These are phyloP conservation scores for Coprinellus aureogranulatus DNA, from an alignment of 768 basidiomycete species.

Conservation along the genomic window DNA sequence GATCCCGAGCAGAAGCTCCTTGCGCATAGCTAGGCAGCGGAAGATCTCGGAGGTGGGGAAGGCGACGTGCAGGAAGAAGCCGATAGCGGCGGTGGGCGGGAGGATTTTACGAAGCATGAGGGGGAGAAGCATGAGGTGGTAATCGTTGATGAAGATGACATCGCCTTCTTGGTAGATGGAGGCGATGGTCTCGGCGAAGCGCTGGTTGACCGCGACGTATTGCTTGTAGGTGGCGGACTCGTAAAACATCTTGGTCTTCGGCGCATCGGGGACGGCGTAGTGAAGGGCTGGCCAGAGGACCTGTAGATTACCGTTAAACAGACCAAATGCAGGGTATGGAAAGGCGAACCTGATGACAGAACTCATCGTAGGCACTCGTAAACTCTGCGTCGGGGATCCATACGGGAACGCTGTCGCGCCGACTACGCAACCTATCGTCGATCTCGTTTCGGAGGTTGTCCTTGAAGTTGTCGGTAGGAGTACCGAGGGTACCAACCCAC, in stretches of 20 bases:
- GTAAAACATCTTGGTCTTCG: constrained; percentile 78
- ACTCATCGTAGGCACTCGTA: constrained; percentile 77
- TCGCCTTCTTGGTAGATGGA: constrained; percentile 84
- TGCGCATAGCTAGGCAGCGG: constrained; percentile 79
- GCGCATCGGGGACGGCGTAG: constrained; percentile 84
- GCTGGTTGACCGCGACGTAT: constrained; percentile 86
- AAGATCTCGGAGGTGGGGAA: constrained; percentile 97
- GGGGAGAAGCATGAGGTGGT: constrained; percentile 93
- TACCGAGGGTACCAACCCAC: constrained; percentile 75
- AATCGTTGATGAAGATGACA: constrained; percentile 92
- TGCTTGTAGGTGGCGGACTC: constrained; percentile 80
- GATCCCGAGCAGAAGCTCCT: constrained; percentile 78
- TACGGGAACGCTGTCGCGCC: constrained; percentile 48
- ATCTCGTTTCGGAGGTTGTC: constrained; percentile 56
- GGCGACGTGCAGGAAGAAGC: constrained; percentile 96
- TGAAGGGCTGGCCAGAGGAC: constrained; percentile 88
- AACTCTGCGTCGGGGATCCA: constrained; percentile 85
- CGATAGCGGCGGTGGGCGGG: constrained; percentile 62
- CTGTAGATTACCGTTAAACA: constrained; percentile 14
- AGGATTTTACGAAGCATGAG: constrained; percentile 71
- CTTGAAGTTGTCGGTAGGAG: constrained; percentile 61
- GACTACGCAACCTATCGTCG: constrained; percentile 46
- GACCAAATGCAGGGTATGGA: constrained; percentile 15
- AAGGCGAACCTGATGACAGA: constrained; percentile 70
- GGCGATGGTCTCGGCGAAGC: constrained; percentile 84